phyloP scores from a whole-genome alignment of 2,329 filamentous ascomycete genomes.

The Colletotrichum tropicicola region DNA sequence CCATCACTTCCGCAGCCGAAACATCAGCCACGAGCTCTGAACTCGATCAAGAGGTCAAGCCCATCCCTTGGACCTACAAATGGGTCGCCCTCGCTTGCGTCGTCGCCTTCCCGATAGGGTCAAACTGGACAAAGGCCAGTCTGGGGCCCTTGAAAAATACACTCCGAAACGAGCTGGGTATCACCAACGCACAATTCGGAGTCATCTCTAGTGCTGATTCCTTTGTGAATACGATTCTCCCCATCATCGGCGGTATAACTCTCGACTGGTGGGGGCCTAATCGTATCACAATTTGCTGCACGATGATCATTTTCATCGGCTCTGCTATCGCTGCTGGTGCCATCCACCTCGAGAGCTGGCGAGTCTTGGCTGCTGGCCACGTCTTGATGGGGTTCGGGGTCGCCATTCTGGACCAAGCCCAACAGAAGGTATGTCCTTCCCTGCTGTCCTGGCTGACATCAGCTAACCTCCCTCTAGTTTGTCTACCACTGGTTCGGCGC shows the following conservation, averaged over 20 bases:
- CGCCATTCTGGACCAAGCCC: conserved; percentile 33
- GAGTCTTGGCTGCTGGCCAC: conserved; percentile 32
- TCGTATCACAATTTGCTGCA: conserved; percentile 33
- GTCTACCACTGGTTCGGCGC: conserved; percentile 37
- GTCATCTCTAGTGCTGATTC: conserved; percentile 36
- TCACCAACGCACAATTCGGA: conserved; percentile 35
- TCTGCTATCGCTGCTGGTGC: conserved; percentile 32
- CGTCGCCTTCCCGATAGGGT: conserved; percentile 33
- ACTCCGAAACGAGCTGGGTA: conserved; percentile 32
- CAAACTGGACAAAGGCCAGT: conserved; percentile 33
- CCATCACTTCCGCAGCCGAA: neutral
- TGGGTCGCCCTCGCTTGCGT: conserved; percentile 34
- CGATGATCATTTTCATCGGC: conserved; percentile 31
- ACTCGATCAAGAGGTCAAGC: neutral
- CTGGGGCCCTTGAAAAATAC: conserved; percentile 35
- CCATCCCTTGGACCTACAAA: conserved; percentile 34
- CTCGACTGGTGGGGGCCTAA: conserved; percentile 37
- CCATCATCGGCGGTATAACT: conserved; percentile 34
- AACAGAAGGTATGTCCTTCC: conserved; percentile 31
- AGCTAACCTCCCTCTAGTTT: conserved; percentile 24
- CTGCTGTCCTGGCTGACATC: neutral
- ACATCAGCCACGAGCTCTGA: neutral
- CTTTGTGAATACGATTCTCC: conserved; percentile 36
- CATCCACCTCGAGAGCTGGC: conserved; percentile 30
- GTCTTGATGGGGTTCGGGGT: conserved; percentile 35